Base-by-base conservation (phyloP, 257 asterid genomes). In the Orobanche coerulescens region DNA sequence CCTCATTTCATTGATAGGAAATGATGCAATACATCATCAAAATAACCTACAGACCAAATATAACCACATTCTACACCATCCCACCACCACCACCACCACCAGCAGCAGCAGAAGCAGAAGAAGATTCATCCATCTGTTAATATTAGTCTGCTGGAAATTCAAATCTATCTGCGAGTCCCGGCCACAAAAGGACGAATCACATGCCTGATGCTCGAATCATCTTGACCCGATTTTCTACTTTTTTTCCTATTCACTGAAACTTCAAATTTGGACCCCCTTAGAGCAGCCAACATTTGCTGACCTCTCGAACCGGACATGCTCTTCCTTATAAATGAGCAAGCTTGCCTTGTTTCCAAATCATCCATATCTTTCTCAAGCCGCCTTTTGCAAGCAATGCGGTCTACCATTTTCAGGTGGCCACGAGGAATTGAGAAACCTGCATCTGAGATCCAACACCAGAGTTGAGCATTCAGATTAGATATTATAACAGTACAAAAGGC, bases 261-360 rank as follows among this genome's bases (percentile, higher is more conserved):
- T 52, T 77, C 84, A 36, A 76, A 64, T 34, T 19, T 16, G 15
- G 86, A 68, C 1, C 71, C 82, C 42, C 28, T 42, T 60, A 84
- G n/a, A 3, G 95, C 95, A 44, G 76, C 82, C 79, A 84, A 9
- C 30, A 83, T 68, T 65, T 83, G 88, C 72, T 71, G 78, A 20
- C 76, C 79, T 80, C 96, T 83, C 30, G 84, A 46, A 66, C 85
- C 74, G 5, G 44, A 71, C 61, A 83, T 58, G 59, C 30, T 78
- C 54, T 82, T 83, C 79, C 62, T 83, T 58, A 80, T 54, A 14
- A 75, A 58, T 0, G 73, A 50, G 49, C 47, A 44, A 1, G 95
- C 97, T 64, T 81, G 88, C 71, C 67, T 85, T 53, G 62, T 70
- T 69, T 79, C 83, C 47, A 49, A 11, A 67, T 76, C 87, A 39